phyloP scores from a whole-genome alignment of 2,329 filamentous ascomycete genomes.

The Capronia coronata region DNA sequence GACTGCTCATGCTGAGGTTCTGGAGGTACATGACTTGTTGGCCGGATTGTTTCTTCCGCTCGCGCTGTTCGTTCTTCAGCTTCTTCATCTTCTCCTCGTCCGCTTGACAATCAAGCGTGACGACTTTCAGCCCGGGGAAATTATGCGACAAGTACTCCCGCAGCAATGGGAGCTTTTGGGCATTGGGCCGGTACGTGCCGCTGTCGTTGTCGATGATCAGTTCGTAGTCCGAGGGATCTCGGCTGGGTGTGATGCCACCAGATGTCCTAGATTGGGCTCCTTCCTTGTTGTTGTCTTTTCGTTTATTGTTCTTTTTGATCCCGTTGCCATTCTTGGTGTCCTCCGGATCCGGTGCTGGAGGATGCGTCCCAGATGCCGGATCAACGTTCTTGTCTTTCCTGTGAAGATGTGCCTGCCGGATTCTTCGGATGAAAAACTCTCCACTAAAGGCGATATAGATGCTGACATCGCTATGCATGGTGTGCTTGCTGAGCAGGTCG shows the following conservation, averaged over 20 bases:
- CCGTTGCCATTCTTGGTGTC: constrained; percentile 26
- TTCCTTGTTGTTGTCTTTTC: constrained; percentile 1
- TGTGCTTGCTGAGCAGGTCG: constrained; percentile 88
- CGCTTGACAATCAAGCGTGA: constrained; percentile 63
- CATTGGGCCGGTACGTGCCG: constrained; percentile 86
- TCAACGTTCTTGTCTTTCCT: constrained; percentile 23
- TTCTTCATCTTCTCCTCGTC: constrained; percentile 66
- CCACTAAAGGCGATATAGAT: constrained; percentile 88
- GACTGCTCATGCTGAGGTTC: constrained; percentile 39
- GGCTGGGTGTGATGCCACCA: constrained; percentile 20
- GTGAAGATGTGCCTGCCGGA: constrained; percentile 45
- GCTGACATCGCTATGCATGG: constrained; percentile 90
- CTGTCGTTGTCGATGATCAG: constrained; percentile 92
- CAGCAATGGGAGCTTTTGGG: constrained; percentile 64
- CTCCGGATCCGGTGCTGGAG: constrained; percentile 41
- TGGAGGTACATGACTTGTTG: constrained; percentile 51
- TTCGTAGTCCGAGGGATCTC: constrained; percentile 62
- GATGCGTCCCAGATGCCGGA: constrained; percentile 41
- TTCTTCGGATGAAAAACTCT: constrained; percentile 80
- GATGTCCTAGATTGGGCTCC: neutral
- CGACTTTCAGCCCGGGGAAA: constrained; percentile 69
- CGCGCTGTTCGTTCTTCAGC: constrained; percentile 70
- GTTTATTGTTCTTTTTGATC: constrained; percentile 17
- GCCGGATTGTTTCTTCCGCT: constrained; percentile 62
- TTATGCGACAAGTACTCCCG: constrained; percentile 64